Evolutionary conservation across 768 basidiomycete species (phyloP).

Genomic region (Lactarius deliciosus): DNA sequence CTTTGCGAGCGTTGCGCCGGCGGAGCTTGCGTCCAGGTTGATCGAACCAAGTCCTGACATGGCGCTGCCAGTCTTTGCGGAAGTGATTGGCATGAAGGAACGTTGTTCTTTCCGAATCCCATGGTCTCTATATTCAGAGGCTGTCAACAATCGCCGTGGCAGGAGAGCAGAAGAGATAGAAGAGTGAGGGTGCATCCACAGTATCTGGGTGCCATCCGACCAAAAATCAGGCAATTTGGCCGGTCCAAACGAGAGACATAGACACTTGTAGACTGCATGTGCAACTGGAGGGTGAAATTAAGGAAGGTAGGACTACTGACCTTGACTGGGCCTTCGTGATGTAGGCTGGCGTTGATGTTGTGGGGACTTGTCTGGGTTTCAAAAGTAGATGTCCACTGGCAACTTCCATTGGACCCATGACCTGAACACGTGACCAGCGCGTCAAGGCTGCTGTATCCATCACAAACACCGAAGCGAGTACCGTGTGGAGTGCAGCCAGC

Average conservation of each 20-base stretch:
- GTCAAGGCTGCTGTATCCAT: not conserved
- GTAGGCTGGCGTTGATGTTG: constrained; percentile 27
- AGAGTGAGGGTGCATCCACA: constrained; percentile 20
- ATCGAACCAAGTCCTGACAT: constrained; percentile 97
- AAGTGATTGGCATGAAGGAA: constrained; percentile 94
- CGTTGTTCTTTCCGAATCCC: constrained; percentile 84
- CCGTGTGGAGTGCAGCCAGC: not conserved
- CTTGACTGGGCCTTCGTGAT: constrained; percentile 38
- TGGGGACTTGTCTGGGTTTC: constrained; percentile 21
- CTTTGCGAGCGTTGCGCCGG: constrained; percentile 87
- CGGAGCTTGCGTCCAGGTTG: constrained; percentile 98
- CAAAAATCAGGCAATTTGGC: constrained; percentile 2
- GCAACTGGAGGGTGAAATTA: not conserved
- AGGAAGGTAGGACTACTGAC: constrained; percentile 34
- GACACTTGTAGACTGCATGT: not conserved
- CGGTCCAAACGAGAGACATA: not conserved
- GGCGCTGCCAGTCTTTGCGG: constrained; percentile 99
- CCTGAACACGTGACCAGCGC: not conserved
- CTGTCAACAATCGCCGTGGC: constrained; percentile 26
- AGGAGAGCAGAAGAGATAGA: constrained; percentile 1
- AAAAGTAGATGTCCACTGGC: constrained; percentile 1
- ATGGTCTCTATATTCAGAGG: constrained; percentile 48
- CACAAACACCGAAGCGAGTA: constrained; percentile 3
- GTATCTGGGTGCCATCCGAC: constrained; percentile 28
- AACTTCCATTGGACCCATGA: too few species aligned